Percentiles rank a stretch among this genome's conserved stretches.
These are phyloP conservation scores for Phycomyces blakesleeanus DNA, from an alignment of 192 early-diverging fungal species.

Conservation along the genomic window DNA sequence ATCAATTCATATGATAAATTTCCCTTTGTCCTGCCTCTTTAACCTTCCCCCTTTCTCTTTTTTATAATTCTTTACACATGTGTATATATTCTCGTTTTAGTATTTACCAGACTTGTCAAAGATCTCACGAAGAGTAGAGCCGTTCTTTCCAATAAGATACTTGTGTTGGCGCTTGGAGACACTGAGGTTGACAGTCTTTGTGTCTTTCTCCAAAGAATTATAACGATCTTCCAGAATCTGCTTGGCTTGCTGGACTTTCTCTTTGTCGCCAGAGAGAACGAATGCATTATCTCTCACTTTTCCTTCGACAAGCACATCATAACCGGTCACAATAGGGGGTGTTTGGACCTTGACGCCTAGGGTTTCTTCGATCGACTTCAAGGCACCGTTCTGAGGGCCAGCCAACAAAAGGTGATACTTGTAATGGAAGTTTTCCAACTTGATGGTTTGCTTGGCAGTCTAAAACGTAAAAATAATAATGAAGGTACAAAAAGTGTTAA, in stretches of 20 bases:
- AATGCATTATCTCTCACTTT: constrained; percentile 52
- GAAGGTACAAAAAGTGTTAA: too few species aligned
- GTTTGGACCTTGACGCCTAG: constrained; percentile 74
- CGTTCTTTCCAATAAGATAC: constrained; percentile 83
- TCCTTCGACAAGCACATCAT: constrained; percentile 35
- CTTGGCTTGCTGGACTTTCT: constrained; percentile 62
- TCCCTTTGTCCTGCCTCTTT: too few species aligned
- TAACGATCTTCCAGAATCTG: constrained; percentile 56
- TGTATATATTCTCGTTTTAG: too few species aligned
- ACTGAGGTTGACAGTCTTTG: constrained; percentile 60
- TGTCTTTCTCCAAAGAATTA: constrained; percentile 59
- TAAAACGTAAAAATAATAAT: too few species aligned
- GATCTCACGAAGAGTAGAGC: constrained; percentile 76
- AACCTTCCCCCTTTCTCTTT: neutral
- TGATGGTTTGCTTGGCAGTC: constrained; percentile 66
- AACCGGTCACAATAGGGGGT: constrained; percentile 53
- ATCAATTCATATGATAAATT: too few species aligned
- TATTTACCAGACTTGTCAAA: constrained; percentile 66
- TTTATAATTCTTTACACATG: neutral
- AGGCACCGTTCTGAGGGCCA: constrained; percentile 64
- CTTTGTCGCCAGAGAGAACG: constrained; percentile 74
- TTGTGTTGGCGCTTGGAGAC: constrained; percentile 92
- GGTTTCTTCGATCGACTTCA: constrained; percentile 57
- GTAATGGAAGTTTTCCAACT: constrained; percentile 64
- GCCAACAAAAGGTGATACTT: constrained; percentile 81